Conservation (phyloP, 768 basidiomycete genomes). For the Scleroderma bovista region DNA sequence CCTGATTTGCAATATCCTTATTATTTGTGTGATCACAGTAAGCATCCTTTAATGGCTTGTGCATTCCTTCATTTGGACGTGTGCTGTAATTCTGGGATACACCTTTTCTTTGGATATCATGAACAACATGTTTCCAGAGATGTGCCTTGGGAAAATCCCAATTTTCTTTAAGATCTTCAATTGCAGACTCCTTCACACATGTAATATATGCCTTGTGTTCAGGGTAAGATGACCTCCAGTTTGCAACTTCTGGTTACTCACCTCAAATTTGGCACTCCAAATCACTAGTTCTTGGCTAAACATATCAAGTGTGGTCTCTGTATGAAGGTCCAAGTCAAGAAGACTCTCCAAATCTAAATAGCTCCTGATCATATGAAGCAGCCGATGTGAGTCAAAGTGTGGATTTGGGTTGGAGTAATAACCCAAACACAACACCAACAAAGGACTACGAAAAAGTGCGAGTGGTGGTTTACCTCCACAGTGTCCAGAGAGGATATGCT, state of each 20-base stretch:
- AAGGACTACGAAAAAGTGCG: too few relatives aligned
- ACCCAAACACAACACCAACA: too few relatives aligned
- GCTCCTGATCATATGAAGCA: constrained; percentile 25
- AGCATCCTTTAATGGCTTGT: not conserved
- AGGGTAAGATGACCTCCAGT: too few relatives aligned
- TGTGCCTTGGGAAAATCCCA: constrained; percentile 36
- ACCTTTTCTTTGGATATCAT: constrained; percentile 29
- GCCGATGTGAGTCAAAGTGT: constrained; percentile 17
- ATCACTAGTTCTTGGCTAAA: constrained; percentile 13
- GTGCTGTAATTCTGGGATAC: constrained; percentile 26
- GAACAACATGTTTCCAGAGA: constrained; percentile 24
- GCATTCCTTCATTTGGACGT: constrained; percentile 12
- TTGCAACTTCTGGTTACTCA: constrained; percentile 8
- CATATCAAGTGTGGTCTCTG: constrained; percentile 17
- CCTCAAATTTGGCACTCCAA: constrained; percentile 19
- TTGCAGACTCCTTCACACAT: not conserved
- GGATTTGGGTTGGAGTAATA: too few relatives aligned
- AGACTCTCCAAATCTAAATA: constrained; percentile 29
- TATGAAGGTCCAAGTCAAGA: constrained; percentile 27
- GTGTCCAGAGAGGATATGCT: too few relatives aligned
- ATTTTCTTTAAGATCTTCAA: constrained; percentile 16
- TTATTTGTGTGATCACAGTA: constrained; percentile 29
- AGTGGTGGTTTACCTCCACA: too few relatives aligned
- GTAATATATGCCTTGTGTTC: too few relatives aligned
- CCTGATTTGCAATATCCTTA: constrained; percentile 29